A percentile compares a stretch with the other conserved stretches of the same genome.
Conservation (phyloP, 2,329 filamentous ascomycete genomes). For the Tolypocladium nubicola region DNA sequence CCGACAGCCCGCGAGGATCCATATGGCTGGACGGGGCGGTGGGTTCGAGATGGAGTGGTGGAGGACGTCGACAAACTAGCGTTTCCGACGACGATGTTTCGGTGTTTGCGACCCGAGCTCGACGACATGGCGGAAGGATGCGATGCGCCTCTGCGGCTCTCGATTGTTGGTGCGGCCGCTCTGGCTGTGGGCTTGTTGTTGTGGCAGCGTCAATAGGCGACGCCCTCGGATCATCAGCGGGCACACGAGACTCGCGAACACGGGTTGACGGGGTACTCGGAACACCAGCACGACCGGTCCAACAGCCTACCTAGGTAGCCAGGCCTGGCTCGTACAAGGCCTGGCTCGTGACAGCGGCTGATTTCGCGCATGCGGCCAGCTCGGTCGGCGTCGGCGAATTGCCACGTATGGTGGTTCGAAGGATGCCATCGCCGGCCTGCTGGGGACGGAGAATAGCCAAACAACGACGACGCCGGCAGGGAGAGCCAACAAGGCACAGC, state of each 20-base stretch:
- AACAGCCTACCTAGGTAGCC: background rate
- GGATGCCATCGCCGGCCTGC: background rate
- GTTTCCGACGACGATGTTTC: slow-evolving; percentile 1
- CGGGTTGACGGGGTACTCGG: too few relatives aligned
- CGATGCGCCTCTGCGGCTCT: too few relatives aligned
- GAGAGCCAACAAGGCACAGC: background rate
- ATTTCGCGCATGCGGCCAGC: background rate
- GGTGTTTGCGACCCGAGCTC: slow-evolving; percentile 3
- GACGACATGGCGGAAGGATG: background rate
- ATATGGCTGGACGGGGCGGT: background rate
- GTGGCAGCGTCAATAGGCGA: too few relatives aligned
- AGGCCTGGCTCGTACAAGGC: background rate
- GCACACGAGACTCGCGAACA: too few relatives aligned
- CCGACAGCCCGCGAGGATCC: background rate
- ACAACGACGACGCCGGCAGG: background rate
- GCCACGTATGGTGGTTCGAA: background rate
- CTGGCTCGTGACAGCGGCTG: background rate
- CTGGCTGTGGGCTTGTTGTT: too few relatives aligned
- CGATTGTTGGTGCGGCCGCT: too few relatives aligned
- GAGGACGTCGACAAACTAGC: background rate
- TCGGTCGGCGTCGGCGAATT: slow-evolving; percentile 4
- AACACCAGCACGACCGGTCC: too few relatives aligned
- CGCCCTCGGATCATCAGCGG: too few relatives aligned
- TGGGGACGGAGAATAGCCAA: background rate
- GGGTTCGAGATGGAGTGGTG: background rate